Evolutionary conservation across 2,329 filamentous ascomycete species (phyloP), one percentile per base, ranked within the genome.

Genomic region (Apiospora pterosperma): DNA sequence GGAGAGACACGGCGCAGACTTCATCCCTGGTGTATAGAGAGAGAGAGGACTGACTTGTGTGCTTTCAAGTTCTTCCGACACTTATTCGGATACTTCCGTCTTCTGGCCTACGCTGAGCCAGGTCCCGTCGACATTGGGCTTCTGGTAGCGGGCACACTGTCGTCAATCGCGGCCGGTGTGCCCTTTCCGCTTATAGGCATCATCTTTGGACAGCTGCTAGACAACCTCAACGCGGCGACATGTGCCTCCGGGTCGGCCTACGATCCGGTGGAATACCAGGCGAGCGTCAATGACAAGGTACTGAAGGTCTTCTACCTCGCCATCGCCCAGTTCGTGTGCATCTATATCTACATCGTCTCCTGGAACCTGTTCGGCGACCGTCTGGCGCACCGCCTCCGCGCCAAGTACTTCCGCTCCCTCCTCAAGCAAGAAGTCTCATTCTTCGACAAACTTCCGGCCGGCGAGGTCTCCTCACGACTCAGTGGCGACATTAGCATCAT

Each of bases 141-240:
- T 59, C 75, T 84, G 42, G 14, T 78, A 19, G 69, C 76, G 31
- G 82, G 81, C 48, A 77, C 67, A 28, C 64, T 74, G 52, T 77
- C 79, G 63, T 82, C 86, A 62, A 83, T 85, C 55, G 85, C 81
- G 31, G 83, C 87, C n/a, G 88, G 87, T 59, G 80, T 87, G 4
- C 87, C 88, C 0, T 88, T 89, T 64, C 88, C 88, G 16, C 77
- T 90, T 23, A 84, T 90, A 71, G 87, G 85, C 62, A 85, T 90
- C 66, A 78, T 90, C 62, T 90, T 90, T 69, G 86, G 88, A 63
- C 79, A 88, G 74, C 82, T 90, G 6, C 80, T 90, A 67, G 85
- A 90, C 71, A 80, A 85, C 66, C 80, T 90, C 71, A 89, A 88
- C 70, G 75, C 77, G 14, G 83, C 84, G 23, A 83, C 84, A n/a